phyloP scores from a whole-genome alignment of 73 alveolate genomes.

The Blepharisma stoltei region DNA sequence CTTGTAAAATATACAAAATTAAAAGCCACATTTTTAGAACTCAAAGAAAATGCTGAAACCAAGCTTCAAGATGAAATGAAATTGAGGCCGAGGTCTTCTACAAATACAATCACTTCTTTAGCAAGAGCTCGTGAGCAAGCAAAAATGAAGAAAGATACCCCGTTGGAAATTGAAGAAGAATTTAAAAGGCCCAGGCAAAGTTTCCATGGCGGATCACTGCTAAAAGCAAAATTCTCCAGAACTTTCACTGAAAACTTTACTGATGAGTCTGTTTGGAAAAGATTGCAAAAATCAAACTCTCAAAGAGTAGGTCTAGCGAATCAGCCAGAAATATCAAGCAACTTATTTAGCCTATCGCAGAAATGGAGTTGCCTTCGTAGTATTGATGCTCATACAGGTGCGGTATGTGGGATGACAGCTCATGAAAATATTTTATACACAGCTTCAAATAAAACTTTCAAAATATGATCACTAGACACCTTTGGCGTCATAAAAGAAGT shows the following conservation, averaged over 20 bases:
- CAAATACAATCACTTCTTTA: not conserved
- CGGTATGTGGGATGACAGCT: constrained; percentile 27
- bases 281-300: not conserved
- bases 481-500: constrained; percentile 48
- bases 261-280: not conserved
- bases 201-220: not conserved
- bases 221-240: not conserved
- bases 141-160: not conserved
- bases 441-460: constrained; percentile 49
- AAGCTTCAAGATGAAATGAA: not conserved
- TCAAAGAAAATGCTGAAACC: not conserved
- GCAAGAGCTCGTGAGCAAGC: constrained; percentile 10
- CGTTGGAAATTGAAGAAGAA: not conserved
- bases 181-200: not conserved
- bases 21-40: not conserved
- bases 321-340: not conserved
- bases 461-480: constrained; percentile 61
- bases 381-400: constrained; percentile 28
- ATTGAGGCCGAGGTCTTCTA: not conserved
- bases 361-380: not conserved
- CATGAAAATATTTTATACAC: constrained; percentile 49
- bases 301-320: not conserved
- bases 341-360: not conserved
- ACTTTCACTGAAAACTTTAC: not conserved
- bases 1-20: not conserved